Percentiles rank a stretch among this genome's conserved stretches.
Conservation (phyloP, 108 stramenopile species). For the Fistulifera solaris region DNA sequence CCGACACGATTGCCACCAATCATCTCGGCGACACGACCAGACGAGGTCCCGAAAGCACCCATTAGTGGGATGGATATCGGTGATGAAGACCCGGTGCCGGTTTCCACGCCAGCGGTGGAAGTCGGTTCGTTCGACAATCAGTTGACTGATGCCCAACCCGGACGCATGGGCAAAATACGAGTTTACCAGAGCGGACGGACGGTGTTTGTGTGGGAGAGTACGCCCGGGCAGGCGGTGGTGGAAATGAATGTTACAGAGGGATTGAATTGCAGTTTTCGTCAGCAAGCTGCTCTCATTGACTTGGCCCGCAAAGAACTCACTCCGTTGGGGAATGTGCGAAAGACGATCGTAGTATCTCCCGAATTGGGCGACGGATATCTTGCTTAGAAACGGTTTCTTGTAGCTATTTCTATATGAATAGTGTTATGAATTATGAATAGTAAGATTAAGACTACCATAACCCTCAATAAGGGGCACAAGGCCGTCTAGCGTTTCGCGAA, state of each 20-base stretch:
- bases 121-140: slow-evolving; percentile 52
- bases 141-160: slow-evolving; percentile 38
- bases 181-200: slow-evolving; percentile 79
- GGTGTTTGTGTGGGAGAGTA: slow-evolving; percentile 54
- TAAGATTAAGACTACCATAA: no score
- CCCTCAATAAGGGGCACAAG: no score
- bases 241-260: slow-evolving; percentile 73
- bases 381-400: no score
- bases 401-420: no score
- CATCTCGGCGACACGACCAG: background rate
- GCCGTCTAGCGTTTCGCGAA: no score
- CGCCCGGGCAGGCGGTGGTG: slow-evolving; percentile 46
- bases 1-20: slow-evolving; percentile 49
- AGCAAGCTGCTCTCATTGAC: slow-evolving; percentile 77
- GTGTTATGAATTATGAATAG: no score
- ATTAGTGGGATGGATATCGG: background rate
- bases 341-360: slow-evolving; percentile 76
- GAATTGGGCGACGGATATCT: slow-evolving; percentile 28
- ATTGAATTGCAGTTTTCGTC: slow-evolving; percentile 62
- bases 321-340: slow-evolving; percentile 52
- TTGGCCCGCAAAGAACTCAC: slow-evolving; percentile 41
- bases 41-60: background rate
- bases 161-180: slow-evolving; percentile 62
- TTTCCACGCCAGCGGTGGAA: slow-evolving; percentile 24
- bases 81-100: slow-evolving; percentile 9